phyloP scores from a whole-genome alignment of 2,329 filamentous ascomycete species.

The Fusarium sp. region DNA sequence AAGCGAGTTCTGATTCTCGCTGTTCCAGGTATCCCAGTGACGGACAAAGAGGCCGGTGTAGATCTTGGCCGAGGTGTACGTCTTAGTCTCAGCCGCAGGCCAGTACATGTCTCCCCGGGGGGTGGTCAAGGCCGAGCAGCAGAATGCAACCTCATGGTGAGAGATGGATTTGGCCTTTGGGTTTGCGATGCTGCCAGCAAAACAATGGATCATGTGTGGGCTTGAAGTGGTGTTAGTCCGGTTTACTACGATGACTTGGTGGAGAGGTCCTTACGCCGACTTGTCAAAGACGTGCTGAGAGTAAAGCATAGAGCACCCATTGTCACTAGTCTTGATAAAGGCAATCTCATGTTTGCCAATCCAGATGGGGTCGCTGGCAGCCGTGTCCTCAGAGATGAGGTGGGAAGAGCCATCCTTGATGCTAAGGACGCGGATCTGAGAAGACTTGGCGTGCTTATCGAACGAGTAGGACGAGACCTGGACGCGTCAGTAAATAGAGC shows the following conservation, averaged over 20 bases:
- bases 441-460: slow-evolving; percentile 74
- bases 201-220: slow-evolving; percentile 58
- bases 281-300: slow-evolving; percentile 50
- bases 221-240: slow-evolving; percentile 23
- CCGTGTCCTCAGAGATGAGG: slow-evolving; percentile 72
- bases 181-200: slow-evolving; percentile 68
- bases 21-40: slow-evolving; percentile 85
- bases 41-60: slow-evolving; percentile 83
- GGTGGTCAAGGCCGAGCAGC: slow-evolving; percentile 73
- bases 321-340: slow-evolving; percentile 63
- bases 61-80: slow-evolving; percentile 73
- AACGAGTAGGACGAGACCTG: slow-evolving; percentile 83
- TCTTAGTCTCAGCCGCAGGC: slow-evolving; percentile 68
- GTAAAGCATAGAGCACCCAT: slow-evolving; percentile 61
- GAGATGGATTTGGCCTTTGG: slow-evolving; percentile 67
- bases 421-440: slow-evolving; percentile 78
- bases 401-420: slow-evolving; percentile 74
- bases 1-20: slow-evolving; percentile 75
- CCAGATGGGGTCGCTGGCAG: slow-evolving; percentile 81
- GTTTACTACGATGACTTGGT: background rate
- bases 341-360: slow-evolving; percentile 74
- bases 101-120: slow-evolving; percentile 78
- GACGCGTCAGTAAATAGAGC: background rate
- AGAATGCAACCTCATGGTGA: slow-evolving; percentile 64
- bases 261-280: slow-evolving; percentile 51